Percentiles rank a stretch among this genome's conserved stretches.
Evolutionary conservation across 192 early-diverging fungal genomes (phyloP).

Genomic region (Umbelopsis ramanniana): DNA sequence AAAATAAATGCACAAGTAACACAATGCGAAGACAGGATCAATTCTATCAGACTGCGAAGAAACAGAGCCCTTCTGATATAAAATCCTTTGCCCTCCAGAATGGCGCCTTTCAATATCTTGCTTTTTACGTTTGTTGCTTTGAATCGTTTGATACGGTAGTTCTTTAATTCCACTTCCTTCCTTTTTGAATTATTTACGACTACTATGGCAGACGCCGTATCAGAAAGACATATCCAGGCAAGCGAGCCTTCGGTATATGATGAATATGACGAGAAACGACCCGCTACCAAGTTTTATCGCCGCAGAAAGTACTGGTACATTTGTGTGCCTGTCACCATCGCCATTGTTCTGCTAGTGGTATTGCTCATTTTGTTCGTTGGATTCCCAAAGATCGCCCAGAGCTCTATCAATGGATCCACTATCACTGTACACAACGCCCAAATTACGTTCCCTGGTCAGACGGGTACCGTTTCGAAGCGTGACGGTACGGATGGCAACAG

Average conservation of each 20-base stretch:
- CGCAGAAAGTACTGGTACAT: slow-evolving; percentile 52
- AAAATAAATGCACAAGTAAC: background rate
- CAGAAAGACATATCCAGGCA: background rate
- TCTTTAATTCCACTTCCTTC: slow-evolving; percentile 15
- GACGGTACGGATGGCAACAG: slow-evolving; percentile 31
- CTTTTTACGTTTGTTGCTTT: no score
- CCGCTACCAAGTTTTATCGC: slow-evolving; percentile 41
- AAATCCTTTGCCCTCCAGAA: background rate
- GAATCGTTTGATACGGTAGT: background rate
- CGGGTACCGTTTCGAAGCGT: slow-evolving; percentile 16
- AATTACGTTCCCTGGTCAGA: slow-evolving; percentile 38
- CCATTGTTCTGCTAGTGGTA: slow-evolving; percentile 44
- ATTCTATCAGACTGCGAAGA: background rate
- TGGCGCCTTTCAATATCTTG: background rate
- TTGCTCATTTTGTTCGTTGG: slow-evolving; percentile 50
- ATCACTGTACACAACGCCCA: slow-evolving; percentile 41
- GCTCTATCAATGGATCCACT: slow-evolving; percentile 40
- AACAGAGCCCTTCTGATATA: background rate
- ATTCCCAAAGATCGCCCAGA: slow-evolving; percentile 50
- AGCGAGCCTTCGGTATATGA: slow-evolving; percentile 20
- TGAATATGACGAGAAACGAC: slow-evolving; percentile 44
- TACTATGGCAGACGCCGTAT: slow-evolving; percentile 10
- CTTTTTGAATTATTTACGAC: background rate
- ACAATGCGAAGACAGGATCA: background rate
- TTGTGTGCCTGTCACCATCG: slow-evolving; percentile 46